phyloP scores from a whole-genome alignment of 192 early-diverging fungal species.

The Cetraspora pellucida region DNA sequence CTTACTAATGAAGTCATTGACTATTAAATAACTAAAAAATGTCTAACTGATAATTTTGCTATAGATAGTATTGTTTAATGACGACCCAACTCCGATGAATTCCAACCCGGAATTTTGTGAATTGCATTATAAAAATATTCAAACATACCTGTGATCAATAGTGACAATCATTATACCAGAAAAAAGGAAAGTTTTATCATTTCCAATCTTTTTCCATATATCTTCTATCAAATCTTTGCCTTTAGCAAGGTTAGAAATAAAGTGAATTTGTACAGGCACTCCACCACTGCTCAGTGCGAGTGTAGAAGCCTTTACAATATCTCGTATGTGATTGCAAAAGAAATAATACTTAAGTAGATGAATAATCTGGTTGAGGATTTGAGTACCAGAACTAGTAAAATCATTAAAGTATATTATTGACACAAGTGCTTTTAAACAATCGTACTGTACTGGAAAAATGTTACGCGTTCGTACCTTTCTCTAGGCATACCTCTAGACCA shows the following conservation, averaged over 20 bases:
- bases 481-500: neutral
- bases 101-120: no score
- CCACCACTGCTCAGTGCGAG: constrained; percentile 7
- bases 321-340: constrained; percentile 29
- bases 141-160: constrained; percentile 28
- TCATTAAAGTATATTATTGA: no score
- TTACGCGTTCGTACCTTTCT: neutral
- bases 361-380: constrained; percentile 12
- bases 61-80: no score
- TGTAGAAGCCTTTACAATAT: constrained; percentile 7
- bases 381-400: no score
- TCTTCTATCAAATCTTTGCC: constrained; percentile 27
- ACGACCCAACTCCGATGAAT: no score
- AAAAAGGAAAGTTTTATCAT: constrained; percentile 20
- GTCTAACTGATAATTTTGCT: no score
- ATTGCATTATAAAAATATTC: no score
- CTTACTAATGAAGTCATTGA: no score
- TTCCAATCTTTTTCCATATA: constrained; percentile 19
- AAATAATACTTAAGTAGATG: constrained; percentile 35
- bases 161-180: constrained; percentile 19
- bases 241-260: constrained; percentile 5
- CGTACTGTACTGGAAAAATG: no score
- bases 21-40: no score
- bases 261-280: constrained; percentile 31
- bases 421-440: no score